phyloP scores from a whole-genome alignment of 202 grass and related monocot genomes.

The Setaria viridis region DNA sequence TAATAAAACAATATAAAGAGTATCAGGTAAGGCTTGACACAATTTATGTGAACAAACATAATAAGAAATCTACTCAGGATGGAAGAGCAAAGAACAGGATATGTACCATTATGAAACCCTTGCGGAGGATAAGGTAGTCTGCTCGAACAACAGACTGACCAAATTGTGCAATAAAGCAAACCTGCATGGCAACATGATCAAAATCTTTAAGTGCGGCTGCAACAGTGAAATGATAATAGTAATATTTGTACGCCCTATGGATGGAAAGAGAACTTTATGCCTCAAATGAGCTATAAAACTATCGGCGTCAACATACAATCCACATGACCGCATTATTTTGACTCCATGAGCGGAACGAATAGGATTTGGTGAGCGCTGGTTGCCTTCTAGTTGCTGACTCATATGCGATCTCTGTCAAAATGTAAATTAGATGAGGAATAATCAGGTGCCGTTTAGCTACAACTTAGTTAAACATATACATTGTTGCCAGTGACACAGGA shows the following conservation, averaged over 20 bases:
- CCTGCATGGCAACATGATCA: conserved; percentile 56
- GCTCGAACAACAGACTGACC: conserved; percentile 93
- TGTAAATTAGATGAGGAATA: conserved; percentile 38
- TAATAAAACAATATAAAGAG: neutral
- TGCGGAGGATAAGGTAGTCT: conserved; percentile 93
- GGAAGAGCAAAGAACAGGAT: neutral
- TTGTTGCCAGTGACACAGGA: conserved; percentile 12
- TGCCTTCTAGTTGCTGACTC: conserved; percentile 89
- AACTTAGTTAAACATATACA: conserved; percentile 1
- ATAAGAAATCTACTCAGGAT: conserved; percentile 7
- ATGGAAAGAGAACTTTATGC: conserved; percentile 26
- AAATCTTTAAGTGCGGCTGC: conserved; percentile 9
- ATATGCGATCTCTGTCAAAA: conserved; percentile 78
- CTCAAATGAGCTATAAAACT: conserved; percentile 22
- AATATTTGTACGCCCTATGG: neutral
- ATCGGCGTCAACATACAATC: conserved; percentile 69
- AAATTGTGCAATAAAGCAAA: conserved; percentile 93
- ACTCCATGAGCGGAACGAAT: conserved; percentile 73
- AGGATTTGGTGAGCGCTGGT: conserved; percentile 77
- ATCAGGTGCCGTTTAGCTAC: conserved; percentile 29
- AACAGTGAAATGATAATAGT: neutral
- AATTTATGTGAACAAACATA: conserved; percentile 12
- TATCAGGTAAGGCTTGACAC: neutral
- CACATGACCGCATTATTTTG: conserved; percentile 78
- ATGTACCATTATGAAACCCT: conserved; percentile 91